Evolutionary conservation across 2,329 filamentous ascomycete species (phyloP), one percentile per base, ranked within the genome.

Genomic region (Pseudogymnoascus destructans): DNA sequence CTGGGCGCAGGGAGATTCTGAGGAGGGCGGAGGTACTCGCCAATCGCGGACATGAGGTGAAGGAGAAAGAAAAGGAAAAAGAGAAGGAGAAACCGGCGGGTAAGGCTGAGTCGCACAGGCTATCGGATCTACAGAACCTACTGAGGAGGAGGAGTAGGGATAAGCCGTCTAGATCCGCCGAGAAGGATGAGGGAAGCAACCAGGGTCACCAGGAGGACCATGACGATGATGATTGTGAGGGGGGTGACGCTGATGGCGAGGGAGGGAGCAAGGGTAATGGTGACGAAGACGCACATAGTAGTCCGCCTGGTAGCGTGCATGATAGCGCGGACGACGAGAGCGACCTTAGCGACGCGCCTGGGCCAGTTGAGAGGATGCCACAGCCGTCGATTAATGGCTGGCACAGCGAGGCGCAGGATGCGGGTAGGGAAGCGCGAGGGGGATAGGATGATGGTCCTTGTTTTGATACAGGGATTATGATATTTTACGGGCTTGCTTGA

Each of bases 11-110:
- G 30, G 81, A 85, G 59, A 73, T 85, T 27, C 71, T 85, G 2
- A 78, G 80, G 32, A 81, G 80, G 64, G 81, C 82, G 0, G 54
- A 56, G 62, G 78, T 75, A 60, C 78, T 76, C 64, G 78, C 73
- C 9, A 38, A 56, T 36, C 54, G 21, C 17, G 54, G 54, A 17
- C 65, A 17, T 23, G 62, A 59, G 35, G 60, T 61, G n/a, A 40
- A 56, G 30, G 54, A 56, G 9, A 62, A 61, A 2, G 57, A 63
- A 36, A 66, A 60, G 1, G 63, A 62, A 8, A 63, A 62, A 35
- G 67, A 66, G 7, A 64, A 67, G 17, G 63, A 61, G n/a, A 63
- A 38, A 30, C n/a, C 42, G 23, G 42, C 30, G 21, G 21, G 46
- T 25, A 62, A 27, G 25, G 8, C 23, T 30, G 46, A 52, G 25